Base-by-base conservation (phyloP, 2,329 filamentous ascomycete genomes). In the Gnomoniopsis smithogilvyi region DNA sequence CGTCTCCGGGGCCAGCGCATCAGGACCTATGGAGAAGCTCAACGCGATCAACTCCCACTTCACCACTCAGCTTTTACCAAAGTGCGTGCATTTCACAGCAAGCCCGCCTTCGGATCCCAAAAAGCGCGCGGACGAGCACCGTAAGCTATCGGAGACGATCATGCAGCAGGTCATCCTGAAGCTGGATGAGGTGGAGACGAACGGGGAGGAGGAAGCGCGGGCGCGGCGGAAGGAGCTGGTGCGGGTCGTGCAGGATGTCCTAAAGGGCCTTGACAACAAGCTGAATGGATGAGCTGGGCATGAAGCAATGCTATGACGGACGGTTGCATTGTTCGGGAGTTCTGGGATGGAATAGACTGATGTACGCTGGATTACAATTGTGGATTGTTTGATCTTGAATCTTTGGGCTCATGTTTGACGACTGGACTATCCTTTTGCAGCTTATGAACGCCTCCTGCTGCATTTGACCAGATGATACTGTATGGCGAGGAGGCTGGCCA, bases 141-240 rank as follows among this genome's bases (percentile, higher is more conserved):
- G 88, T 70, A 87, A 83, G 69, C 72, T 95, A 19, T 87, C 85
- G 3, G 91, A 95, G 76, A 90, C 87, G 4, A 82, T 92, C 43
- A 78, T 95, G 78, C 85, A 88, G 62, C 88, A 92, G 66, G 84
- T 92, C 2, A 68, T 94, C 41, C 74, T 95, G 64, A 94, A 93
- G 74, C 73, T 92, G 43, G 91, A 95, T 69, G 86, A 82, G 22
- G 84, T 94, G 2, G 89, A 94, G 65, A 87, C 87, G 0, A 87
- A 88, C 51, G 89, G 89, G 6, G 84, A 90, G 64, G 71, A 76
- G 11, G 85, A 87, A 14, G 85, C 89, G 26, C 80, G 90, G 62
- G 74, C 79, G 14, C 83, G 78, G 70, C 78, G 91, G 68, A 93
- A 90, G 75, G 88, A 87, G 59, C 72, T 93, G 53, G 88, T 94